Base-by-base conservation (phyloP, 2,329 filamentous ascomycete species). In the Westerdykella sp. region DNA sequence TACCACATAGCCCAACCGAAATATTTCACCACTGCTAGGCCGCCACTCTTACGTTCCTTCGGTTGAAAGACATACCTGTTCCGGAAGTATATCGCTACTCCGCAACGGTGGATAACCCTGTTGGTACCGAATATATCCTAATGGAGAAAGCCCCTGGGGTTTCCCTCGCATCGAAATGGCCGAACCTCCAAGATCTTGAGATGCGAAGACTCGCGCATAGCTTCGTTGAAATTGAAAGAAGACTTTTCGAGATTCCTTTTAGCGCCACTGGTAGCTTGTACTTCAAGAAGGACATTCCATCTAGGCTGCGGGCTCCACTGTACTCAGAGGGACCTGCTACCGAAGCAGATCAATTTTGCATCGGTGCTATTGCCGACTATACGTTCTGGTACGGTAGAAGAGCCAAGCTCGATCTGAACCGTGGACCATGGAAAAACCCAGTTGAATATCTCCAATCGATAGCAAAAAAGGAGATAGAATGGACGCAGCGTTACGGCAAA, bases 61-160 rank as follows among this genome's bases (percentile, higher is more conserved):
- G 43, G 18, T 42, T 46, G 2, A 39, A 62, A 45, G 51, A 49
- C 3, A 39, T 67, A 5, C 65, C 63, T 9, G 55, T 69, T 13
- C 64, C 64, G 3, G 53, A 60, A 42, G 59, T 68, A n/a, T 55
- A 59, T 28, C 40, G 40, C 12, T 67, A 65, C 46, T 62, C 56
- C 11, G 42, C 56, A 23, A 50, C 51, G 16, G 40, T 21, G 6
- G 45, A 60, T 22, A 69, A 68, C 48, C 49, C 62, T 6, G 55
- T 67, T 28, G 57, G 63, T 3, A 50, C 56, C 6, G 65, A 68
- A 53, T 69, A 66, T 39, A 55, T 69, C 31, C 43, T 69, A 2
- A 50, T 68, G 39, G 62, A 65, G 45, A 61, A 57, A 31, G 40
- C 64, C 9, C 18, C 51, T 9, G 67, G 67, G 5, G 42, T 38